Percentiles rank a stretch among this genome's conserved stretches.
phyloP scores from a whole-genome alignment of 2,329 filamentous ascomycete species.

The Penicillium oxalicum region DNA sequence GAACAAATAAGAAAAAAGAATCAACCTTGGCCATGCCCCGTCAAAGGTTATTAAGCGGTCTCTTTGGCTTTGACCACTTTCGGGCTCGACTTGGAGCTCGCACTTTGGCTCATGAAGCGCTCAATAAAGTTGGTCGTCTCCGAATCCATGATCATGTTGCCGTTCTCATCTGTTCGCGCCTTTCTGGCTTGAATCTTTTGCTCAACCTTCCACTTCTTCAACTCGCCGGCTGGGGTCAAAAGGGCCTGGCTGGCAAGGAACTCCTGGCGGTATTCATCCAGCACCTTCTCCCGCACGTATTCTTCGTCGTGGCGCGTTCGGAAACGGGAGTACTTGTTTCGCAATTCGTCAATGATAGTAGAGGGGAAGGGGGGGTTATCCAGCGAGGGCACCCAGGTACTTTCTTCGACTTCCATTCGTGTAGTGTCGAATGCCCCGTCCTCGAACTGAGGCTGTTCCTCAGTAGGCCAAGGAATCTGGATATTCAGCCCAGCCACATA shows the following conservation, averaged over 20 bases:
- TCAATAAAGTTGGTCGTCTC: conserved; percentile 34
- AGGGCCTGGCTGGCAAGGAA: conserved; percentile 42
- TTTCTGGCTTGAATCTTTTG: conserved; percentile 34
- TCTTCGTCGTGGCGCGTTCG: conserved; percentile 71
- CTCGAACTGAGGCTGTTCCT: conserved; percentile 44
- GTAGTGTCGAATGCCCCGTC: conserved; percentile 65
- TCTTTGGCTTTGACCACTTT: conserved; percentile 6
- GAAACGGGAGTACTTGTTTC: conserved; percentile 76
- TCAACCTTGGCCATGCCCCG: not conserved
- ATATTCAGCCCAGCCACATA: conserved; percentile 66
- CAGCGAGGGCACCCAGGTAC: conserved; percentile 72
- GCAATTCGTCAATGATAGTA: conserved; percentile 75
- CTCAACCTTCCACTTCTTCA: conserved; percentile 31
- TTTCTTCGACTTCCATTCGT: conserved; percentile 66
- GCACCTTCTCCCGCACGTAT: conserved; percentile 61
- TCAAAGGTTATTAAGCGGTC: conserved; percentile 7
- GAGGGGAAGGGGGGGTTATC: conserved; percentile 71
- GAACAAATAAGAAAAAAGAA: conserved; percentile 9
- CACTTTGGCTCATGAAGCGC: conserved; percentile 28
- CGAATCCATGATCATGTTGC: conserved; percentile 31
- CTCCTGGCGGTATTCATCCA: conserved; percentile 49
- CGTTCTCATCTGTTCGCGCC: conserved; percentile 31
- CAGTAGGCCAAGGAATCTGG: conserved; percentile 69
- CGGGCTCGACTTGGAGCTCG: not conserved
- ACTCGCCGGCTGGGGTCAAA: conserved; percentile 45